These are phyloP conservation scores for Boletus vermiculosoides DNA, from an alignment of 768 basidiomycete genomes.

Conservation along the genomic window DNA sequence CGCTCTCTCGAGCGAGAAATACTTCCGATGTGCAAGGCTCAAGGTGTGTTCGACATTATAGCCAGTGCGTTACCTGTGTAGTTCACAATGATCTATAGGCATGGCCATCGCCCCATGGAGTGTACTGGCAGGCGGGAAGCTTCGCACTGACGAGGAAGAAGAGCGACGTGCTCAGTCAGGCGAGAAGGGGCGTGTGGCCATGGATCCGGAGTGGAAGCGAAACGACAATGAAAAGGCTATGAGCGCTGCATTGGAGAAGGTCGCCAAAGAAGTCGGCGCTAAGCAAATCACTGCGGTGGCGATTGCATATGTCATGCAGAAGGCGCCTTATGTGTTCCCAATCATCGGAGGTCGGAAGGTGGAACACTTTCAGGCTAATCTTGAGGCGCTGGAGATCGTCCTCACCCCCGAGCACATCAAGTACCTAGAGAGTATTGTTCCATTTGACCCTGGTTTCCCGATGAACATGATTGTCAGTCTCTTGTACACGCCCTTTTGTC, in stretches of 20 bases:
- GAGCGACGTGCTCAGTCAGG: conserved; percentile 23
- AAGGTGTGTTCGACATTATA: conserved; percentile 31
- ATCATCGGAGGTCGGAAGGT: conserved; percentile 44
- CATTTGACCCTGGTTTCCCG: too few relatives aligned
- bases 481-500: not conserved
- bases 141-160: conserved; percentile 35
- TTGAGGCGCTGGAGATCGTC: too few relatives aligned
- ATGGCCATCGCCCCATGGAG: conserved; percentile 39
- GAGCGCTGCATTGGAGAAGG: conserved; percentile 37
- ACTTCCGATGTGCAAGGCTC: conserved; percentile 35
- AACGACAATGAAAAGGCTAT: conserved; percentile 36
- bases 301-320: conserved; percentile 46
- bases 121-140: conserved; percentile 32
- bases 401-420: too few relatives aligned
- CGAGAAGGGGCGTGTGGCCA: conserved; percentile 39
- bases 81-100: not conserved
- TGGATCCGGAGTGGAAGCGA: conserved; percentile 33
- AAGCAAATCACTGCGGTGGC: conserved; percentile 38
- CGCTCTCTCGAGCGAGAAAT: conserved; percentile 55
- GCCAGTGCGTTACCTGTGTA: not conserved
- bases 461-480: conserved; percentile 37
- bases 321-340: conserved; percentile 45
- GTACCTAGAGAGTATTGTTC: too few relatives aligned
- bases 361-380: too few relatives aligned
- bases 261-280: conserved; percentile 40